phyloP scores from a whole-genome alignment of 2,329 filamentous ascomycete genomes.

The Tolypocladium tundrense region DNA sequence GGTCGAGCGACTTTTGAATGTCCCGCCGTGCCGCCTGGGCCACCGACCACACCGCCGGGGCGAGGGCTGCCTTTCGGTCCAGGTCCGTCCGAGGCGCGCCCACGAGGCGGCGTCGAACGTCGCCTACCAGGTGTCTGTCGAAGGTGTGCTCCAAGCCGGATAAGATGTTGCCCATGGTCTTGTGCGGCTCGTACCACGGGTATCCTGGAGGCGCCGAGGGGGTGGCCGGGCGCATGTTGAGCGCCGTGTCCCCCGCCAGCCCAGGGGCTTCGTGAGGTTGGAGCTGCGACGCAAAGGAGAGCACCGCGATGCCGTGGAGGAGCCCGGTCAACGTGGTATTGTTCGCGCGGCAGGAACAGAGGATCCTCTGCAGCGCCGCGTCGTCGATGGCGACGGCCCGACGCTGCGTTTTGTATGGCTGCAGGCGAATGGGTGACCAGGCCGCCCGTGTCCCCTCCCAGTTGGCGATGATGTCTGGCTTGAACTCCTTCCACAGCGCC shows the following conservation, averaged over 20 bases:
- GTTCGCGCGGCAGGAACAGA: conserved; percentile 14
- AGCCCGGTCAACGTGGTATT: conserved; percentile 18
- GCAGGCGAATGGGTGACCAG: neutral
- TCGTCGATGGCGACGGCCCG: neutral
- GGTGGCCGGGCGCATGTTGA: conserved; percentile 13
- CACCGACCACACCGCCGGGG: conserved; percentile 13
- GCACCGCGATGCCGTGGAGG: conserved; percentile 13
- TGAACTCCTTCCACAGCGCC: neutral
- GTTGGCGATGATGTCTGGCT: neutral
- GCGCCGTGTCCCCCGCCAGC: conserved; percentile 6
- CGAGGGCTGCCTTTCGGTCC: conserved; percentile 2
- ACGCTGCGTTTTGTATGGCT: neutral
- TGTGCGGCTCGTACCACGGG: conserved; percentile 3
- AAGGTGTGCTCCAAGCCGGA: neutral
- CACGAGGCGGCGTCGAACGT: neutral
- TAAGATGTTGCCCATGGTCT: conserved; percentile 9
- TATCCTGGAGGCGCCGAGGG: neutral
- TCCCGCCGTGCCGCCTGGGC: conserved; percentile 4
- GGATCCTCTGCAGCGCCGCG: conserved; percentile 4
- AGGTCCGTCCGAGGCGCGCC: conserved; percentile 4
- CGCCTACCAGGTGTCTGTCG: neutral
- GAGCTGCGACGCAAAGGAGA: conserved; percentile 10
- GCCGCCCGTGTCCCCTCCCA: neutral
- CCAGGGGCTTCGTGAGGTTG: neutral
- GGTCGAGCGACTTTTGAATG: conserved; percentile 8